Percentiles rank a stretch among this genome's conserved stretches.
Conservation (phyloP, 805 yeast species). For the Cyberlindnera saturnus region DNA sequence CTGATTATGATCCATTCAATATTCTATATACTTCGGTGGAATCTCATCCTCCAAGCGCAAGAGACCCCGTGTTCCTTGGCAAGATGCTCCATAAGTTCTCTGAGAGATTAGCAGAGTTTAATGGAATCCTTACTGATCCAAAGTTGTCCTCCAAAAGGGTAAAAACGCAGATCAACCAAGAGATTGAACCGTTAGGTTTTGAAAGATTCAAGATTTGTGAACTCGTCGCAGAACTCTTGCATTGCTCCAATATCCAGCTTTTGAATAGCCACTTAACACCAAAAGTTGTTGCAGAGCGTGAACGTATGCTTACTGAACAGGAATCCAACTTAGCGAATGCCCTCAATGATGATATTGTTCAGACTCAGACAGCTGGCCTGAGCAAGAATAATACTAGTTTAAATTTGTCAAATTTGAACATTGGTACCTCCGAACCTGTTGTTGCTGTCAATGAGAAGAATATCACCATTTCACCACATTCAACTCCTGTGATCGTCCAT, state of each 20-base stretch:
- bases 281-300: constrained; percentile 62
- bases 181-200: constrained; percentile 80
- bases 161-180: constrained; percentile 43
- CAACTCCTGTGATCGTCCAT: constrained; percentile 8
- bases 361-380: background rate
- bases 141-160: constrained; percentile 23
- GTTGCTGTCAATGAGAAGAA: constrained; percentile 22
- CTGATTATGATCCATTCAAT: constrained; percentile 87
- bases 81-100: constrained; percentile 71
- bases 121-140: constrained; percentile 35
- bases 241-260: constrained; percentile 92
- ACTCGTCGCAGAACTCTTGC: constrained; percentile 86
- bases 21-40: constrained; percentile 69
- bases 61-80: constrained; percentile 91
- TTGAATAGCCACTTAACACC: constrained; percentile 76
- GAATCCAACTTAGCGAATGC: constrained; percentile 22
- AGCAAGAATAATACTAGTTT: constrained; percentile 5
- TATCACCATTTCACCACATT: constrained; percentile 22
- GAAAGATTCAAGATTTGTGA: constrained; percentile 92
- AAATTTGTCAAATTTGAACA: constrained; percentile 20
- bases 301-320: constrained; percentile 43
- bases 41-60: constrained; percentile 78
- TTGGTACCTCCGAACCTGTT: constrained; percentile 25
- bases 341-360: constrained; percentile 21
- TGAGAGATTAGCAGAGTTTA: constrained; percentile 49